Percentiles rank a stretch among this genome's conserved stretches.
Evolutionary conservation across 805 yeast genomes (phyloP).

Genomic region (Ogataea henricii): DNA sequence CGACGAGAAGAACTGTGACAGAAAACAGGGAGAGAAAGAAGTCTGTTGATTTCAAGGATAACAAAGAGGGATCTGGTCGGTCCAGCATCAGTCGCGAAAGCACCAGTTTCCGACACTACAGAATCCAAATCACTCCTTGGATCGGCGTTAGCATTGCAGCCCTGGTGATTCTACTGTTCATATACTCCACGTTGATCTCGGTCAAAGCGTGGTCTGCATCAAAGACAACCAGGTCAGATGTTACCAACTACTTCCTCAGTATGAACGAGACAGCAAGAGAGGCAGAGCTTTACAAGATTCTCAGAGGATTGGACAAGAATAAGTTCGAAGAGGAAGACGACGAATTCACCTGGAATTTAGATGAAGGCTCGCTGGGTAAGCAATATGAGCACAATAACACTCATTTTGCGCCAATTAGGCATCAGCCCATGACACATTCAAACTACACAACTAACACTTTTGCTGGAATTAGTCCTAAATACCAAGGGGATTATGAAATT

Average conservation of each 20-base stretch:
- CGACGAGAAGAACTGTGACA: conserved; percentile 8
- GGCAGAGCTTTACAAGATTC: conserved; percentile 12
- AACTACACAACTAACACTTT: conserved; percentile 24
- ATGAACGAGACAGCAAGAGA: conserved; percentile 13
- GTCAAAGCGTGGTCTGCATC: conserved; percentile 16
- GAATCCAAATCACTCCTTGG: conserved; percentile 16
- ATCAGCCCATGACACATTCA: background rate
- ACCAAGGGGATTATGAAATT: conserved; percentile 39
- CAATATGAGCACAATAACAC: background rate
- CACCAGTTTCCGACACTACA: conserved; percentile 2
- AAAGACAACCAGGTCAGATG: conserved; percentile 12
- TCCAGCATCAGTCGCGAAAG: background rate
- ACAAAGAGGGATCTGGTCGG: background rate
- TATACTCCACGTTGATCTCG: conserved; percentile 18
- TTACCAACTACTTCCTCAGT: conserved; percentile 13
- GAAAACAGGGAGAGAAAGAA: conserved; percentile 16
- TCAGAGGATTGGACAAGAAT: conserved; percentile 7
- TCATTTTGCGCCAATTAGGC: background rate
- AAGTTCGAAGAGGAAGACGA: background rate
- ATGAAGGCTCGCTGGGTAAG: background rate
- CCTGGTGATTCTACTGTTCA: conserved; percentile 12
- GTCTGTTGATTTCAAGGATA: conserved; percentile 20
- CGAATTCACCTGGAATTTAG: background rate
- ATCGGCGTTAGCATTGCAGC: conserved; percentile 6
- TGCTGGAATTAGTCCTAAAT: conserved; percentile 36